phyloP scores from a whole-genome alignment of 2,329 filamentous ascomycete genomes.

The Akanthomyces uredinophilus region DNA sequence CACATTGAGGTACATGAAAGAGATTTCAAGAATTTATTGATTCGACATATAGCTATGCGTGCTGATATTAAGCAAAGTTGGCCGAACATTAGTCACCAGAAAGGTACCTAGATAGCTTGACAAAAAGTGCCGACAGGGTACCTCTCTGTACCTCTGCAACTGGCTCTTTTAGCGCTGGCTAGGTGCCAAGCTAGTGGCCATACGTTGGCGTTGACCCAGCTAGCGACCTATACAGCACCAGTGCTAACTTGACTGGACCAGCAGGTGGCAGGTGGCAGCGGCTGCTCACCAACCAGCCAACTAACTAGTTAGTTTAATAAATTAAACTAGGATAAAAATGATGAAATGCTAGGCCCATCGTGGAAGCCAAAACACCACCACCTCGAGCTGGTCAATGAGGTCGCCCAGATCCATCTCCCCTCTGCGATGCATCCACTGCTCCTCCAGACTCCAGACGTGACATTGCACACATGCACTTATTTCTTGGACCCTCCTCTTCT shows the following conservation, averaged over 20 bases:
- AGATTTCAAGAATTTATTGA: background rate
- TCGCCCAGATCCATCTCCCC: constrained; percentile 1
- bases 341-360: background rate
- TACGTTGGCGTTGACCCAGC: too few relatives aligned
- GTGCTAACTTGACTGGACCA: too few relatives aligned
- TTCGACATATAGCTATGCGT: background rate
- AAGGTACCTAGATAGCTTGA: too few relatives aligned
- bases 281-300: background rate
- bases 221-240: too few relatives aligned
- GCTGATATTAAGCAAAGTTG: background rate
- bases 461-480: constrained; percentile 20
- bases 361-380: background rate
- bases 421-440: constrained; percentile 11
- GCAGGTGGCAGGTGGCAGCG: background rate
- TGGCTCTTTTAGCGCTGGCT: background rate
- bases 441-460: constrained; percentile 18
- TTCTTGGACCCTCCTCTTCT: constrained; percentile 29
- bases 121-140: background rate
- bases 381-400: background rate
- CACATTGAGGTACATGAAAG: background rate
- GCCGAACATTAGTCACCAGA: background rate
- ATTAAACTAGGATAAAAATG: background rate
- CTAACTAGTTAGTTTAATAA: too few relatives aligned
- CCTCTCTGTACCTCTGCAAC: background rate
- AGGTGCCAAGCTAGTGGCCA: background rate